These are phyloP conservation scores for Arctostaphylos glauca DNA, from an alignment of 148 eudicot genomes.

Conservation along the genomic window DNA sequence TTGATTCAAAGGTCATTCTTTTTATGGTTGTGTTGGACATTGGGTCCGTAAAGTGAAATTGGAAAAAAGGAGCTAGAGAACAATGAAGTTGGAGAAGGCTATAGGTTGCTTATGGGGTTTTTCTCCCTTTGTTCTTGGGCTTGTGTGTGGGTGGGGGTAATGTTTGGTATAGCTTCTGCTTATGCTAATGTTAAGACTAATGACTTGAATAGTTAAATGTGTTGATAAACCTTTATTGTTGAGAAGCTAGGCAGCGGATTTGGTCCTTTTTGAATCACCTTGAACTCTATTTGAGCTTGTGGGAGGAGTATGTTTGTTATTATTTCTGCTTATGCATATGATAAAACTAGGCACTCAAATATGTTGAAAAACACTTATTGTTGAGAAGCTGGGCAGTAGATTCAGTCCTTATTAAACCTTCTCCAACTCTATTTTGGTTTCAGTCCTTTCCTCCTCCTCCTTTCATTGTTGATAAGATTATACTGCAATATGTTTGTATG, in stretches of 20 bases:
- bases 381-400: background rate
- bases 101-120: too few species aligned
- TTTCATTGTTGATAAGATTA: background rate
- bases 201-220: background rate
- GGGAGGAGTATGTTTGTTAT: too few species aligned
- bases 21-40: too few species aligned
- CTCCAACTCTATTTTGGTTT: background rate
- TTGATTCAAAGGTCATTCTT: too few species aligned
- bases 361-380: background rate
- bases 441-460: background rate
- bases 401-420: background rate
- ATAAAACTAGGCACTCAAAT: too few species aligned
- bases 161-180: background rate
- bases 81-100: too few species aligned
- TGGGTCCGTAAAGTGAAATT: too few species aligned
- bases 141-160: background rate
- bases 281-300: background rate
- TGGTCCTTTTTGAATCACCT: background rate
- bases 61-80: too few species aligned
- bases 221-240: background rate
- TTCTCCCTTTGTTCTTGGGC: too few species aligned
- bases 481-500: background rate
- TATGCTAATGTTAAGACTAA: background rate
- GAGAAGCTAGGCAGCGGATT: background rate
- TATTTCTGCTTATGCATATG: too few species aligned